phyloP scores from a whole-genome alignment of 768 basidiomycete genomes.

The Saitozyma podzolica region DNA sequence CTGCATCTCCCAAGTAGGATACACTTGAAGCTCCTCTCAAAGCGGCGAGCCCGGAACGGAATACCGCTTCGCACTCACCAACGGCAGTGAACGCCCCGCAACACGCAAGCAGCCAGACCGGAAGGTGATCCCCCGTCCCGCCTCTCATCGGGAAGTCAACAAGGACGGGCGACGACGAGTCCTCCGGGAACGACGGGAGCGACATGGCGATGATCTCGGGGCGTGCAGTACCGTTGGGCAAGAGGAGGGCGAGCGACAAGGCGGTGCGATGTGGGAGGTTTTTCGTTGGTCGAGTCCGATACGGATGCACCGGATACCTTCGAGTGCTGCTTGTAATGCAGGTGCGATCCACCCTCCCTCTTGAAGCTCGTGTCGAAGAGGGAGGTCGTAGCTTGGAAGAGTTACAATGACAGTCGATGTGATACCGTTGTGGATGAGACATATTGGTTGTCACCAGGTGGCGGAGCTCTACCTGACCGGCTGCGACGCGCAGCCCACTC shows the following conservation, averaged over 20 bases:
- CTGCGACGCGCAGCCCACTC: no score
- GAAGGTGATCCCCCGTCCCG: conserved; percentile 41
- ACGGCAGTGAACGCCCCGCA: conserved; percentile 49
- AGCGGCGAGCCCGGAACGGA: neutral
- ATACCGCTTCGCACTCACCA: conserved; percentile 27
- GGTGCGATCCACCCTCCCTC: neutral
- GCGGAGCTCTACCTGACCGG: no score
- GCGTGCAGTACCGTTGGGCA: neutral
- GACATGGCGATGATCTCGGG: conserved; percentile 23
- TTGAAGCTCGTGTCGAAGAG: neutral
- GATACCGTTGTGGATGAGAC: no score
- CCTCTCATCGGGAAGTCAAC: conserved; percentile 25
- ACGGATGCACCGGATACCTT: no score
- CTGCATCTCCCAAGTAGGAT: no score
- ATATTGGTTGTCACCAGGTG: no score
- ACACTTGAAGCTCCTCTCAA: no score
- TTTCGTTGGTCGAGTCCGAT: no score
- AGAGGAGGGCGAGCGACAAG: no score
- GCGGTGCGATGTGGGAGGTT: no score
- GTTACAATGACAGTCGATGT: no score
- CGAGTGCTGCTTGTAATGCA: no score
- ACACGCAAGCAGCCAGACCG: conserved; percentile 46
- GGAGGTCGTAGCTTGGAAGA: neutral
- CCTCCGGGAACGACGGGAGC: conserved; percentile 34
- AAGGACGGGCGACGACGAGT: conserved; percentile 18